Percentiles rank a stretch among this genome's conserved stretches.
Conservation (phyloP, 1,284 basidiomycete genomes). For the Irpex rosettiformis region DNA sequence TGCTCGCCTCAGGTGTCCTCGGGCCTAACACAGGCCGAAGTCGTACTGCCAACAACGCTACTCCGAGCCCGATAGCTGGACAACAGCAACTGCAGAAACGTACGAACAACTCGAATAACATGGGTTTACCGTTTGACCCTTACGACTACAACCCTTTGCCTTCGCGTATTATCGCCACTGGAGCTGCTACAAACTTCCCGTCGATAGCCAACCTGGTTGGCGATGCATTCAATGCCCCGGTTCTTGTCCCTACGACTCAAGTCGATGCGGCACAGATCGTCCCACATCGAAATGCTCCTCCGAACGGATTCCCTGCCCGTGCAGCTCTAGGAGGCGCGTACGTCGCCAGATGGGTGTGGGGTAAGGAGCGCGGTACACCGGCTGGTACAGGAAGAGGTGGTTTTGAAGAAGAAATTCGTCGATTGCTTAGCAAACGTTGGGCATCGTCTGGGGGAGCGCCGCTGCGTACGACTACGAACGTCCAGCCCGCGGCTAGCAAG, state of each 20-base stretch:
- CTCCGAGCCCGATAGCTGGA: conserved; percentile 27
- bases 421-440: conserved; percentile 70
- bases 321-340: conserved; percentile 71
- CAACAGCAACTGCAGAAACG: conserved; percentile 27
- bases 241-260: conserved; percentile 68
- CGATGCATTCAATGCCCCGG: conserved; percentile 75
- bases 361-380: conserved; percentile 46
- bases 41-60: conserved; percentile 30
- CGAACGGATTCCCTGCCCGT: conserved; percentile 59
- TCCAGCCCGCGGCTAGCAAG: conserved; percentile 25
- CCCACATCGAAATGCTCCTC: conserved; percentile 72
- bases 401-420: conserved; percentile 74
- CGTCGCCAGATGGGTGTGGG: conserved; percentile 79
- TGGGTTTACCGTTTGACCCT: conserved; percentile 70
- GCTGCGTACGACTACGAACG: conserved; percentile 56
- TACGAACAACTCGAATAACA: conserved; percentile 34
- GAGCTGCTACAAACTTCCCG: conserved; percentile 79
- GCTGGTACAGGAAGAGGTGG: conserved; percentile 45
- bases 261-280: conserved; percentile 68
- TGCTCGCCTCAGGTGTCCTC: conserved; percentile 59
- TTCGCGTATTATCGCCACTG: conserved; percentile 58
- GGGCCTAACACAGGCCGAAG: conserved; percentile 36
- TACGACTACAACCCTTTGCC: conserved; percentile 67
- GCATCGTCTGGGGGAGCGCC: conserved; percentile 52
- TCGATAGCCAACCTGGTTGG: conserved; percentile 74